Evolutionary conservation across 2,329 filamentous ascomycete genomes (phyloP), one percentile per base, ranked within the genome.

Genomic region (Malbranchea cinnamomea): DNA sequence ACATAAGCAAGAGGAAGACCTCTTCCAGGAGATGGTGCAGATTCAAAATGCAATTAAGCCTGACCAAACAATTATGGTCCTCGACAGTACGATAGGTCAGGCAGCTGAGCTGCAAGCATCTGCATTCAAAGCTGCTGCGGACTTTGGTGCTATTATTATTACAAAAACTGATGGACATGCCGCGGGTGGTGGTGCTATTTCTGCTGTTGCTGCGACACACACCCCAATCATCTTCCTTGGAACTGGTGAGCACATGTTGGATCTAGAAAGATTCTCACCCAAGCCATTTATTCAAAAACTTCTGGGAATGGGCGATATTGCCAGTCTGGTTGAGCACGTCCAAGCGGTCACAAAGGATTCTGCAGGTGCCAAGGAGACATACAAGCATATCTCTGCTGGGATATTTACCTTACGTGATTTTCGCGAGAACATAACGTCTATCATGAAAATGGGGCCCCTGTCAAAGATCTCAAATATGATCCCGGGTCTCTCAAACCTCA

Each of bases 401-500:
- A 85, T 94, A 39, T 98, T 95, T 56, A 93, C 89, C 0, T 71
- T 98, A 19, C 78, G 89, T 32, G 89, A 98, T 52, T 68, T 98
- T 42, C 74, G 89, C 12, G 89, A 98, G 52, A 91, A 98, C 51
- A 73, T 98, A 8, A 79, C 78, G 35, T 95, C 95, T 48, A 94
- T 98, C 49, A 94, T 95, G 84, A 98, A 98, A 62, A 95, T 98
- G 89, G 89, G 89, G 0, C 89, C 89, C 0, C 61, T 98, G 1
- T 91, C 81, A 11, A 95, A 98, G 54, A 91, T 98, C 72, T 91
- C 87, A 0, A 84, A 85, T 45, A 98, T 98, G 89, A 95, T 98
- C 40, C 89, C 89, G 0, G 89, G 89, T 16, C 78, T 98, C 55
- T 78, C 78, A 42, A 80, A 79, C 48, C 77, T 95, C 68, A 95